phyloP scores from a whole-genome alignment of 345 rosid genomes.

The Aquilaria malaccensis region DNA sequence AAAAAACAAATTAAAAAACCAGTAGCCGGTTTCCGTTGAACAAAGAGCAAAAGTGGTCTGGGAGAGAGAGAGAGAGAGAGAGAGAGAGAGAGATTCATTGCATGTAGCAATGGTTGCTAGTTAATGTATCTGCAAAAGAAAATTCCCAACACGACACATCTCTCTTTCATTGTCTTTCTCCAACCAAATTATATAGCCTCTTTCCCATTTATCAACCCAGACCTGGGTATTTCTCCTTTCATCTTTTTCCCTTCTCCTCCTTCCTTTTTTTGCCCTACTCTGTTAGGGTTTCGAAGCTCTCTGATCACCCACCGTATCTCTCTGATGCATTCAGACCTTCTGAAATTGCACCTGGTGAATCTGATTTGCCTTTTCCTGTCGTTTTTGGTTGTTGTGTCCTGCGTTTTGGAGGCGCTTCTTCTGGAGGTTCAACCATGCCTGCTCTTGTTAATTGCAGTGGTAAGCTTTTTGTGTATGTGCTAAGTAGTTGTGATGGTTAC shows the following conservation, averaged over 20 bases:
- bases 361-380: slow-evolving; percentile 13
- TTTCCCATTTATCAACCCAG: not conserved
- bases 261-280: slow-evolving; percentile 40
- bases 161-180: not conserved
- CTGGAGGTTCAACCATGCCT: slow-evolving; percentile 44
- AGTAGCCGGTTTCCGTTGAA: slow-evolving; percentile 17
- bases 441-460: slow-evolving; percentile 57
- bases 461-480: slow-evolving; percentile 14
- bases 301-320: not conserved
- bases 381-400: slow-evolving; percentile 5
- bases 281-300: slow-evolving; percentile 33
- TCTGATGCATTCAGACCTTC: slow-evolving; percentile 35
- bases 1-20: not conserved
- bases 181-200: slow-evolving; percentile 11
- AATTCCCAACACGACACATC: slow-evolving; percentile 18
- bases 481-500: not conserved
- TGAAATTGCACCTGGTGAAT: slow-evolving; percentile 10
- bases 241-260: not conserved
- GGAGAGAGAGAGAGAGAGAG: slow-evolving; percentile 1
- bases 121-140: slow-evolving; percentile 24
- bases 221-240: not conserved
- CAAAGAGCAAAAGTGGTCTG: slow-evolving; percentile 4
- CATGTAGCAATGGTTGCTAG: slow-evolving; percentile 26
- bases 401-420: slow-evolving; percentile 14
- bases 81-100: slow-evolving; percentile 33